Conservation (phyloP, 2,329 filamentous ascomycete species). For the Ophiostoma quercus region DNA sequence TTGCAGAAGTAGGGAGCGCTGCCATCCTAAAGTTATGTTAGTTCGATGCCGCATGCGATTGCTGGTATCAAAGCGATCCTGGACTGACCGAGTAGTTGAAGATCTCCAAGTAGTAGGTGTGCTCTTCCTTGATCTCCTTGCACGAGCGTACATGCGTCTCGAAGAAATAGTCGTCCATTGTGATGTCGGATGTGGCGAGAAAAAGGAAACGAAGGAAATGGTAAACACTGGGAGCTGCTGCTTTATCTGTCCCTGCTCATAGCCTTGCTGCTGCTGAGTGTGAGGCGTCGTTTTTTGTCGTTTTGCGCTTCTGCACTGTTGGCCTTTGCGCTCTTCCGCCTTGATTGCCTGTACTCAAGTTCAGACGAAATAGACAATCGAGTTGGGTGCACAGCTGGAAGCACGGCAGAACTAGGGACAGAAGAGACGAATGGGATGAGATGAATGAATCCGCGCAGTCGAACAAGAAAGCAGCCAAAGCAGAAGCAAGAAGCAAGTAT, state of each 20-base stretch:
- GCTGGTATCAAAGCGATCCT: neutral
- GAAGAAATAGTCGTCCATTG: conserved; percentile 58
- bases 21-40: conserved; percentile 41
- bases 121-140: conserved; percentile 44
- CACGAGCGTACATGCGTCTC: conserved; percentile 45
- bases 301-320: neutral
- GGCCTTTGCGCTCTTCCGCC: neutral
- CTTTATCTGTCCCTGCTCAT: neutral
- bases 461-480: neutral
- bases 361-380: neutral
- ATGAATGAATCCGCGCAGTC: neutral
- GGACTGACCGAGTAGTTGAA: conserved; percentile 51
- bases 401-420: neutral
- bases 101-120: conserved; percentile 52
- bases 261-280: neutral
- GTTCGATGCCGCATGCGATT: neutral
- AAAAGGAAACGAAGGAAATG: neutral
- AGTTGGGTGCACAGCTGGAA: conserved; percentile 17
- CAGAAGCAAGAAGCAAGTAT: neutral
- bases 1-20: conserved; percentile 48
- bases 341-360: neutral
- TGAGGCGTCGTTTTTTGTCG: neutral
- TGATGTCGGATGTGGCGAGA: neutral
- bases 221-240: neutral
- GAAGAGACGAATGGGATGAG: conserved; percentile 2